phyloP scores from a whole-genome alignment of 148 eudicot genomes.

The Amaranthus hypochondriacus region DNA sequence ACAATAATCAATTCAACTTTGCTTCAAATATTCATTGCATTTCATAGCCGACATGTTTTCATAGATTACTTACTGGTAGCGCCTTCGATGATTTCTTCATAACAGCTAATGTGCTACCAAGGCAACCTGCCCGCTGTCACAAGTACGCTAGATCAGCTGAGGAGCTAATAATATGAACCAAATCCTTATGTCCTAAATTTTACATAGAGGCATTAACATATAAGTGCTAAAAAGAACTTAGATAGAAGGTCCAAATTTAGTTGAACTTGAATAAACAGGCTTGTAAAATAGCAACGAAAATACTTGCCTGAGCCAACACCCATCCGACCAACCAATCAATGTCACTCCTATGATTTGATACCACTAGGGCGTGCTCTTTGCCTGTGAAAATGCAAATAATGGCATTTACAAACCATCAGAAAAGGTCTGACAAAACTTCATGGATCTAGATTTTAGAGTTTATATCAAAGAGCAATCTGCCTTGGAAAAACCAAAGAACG shows the following conservation, averaged over 20 bases:
- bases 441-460: background rate
- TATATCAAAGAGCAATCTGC: background rate
- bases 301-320: conserved; percentile 88
- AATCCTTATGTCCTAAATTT: conserved; percentile 18
- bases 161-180: conserved; percentile 13
- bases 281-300: conserved; percentile 13
- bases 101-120: conserved; percentile 78
- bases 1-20: background rate
- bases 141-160: conserved; percentile 26
- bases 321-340: conserved; percentile 99
- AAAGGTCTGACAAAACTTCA: background rate
- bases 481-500: background rate
- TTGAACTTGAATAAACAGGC: background rate
- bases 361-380: conserved; percentile 85
- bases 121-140: conserved; percentile 88
- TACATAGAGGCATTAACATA: background rate
- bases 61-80: conserved; percentile 65
- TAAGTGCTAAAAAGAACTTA: background rate
- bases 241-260: background rate
- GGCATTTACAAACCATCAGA: background rate
- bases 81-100: conserved; percentile 66
- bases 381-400: conserved; percentile 40
- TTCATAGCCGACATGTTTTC: background rate
- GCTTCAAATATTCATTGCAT: background rate
- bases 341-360: conserved; percentile 83